A percentile compares a stretch with the other conserved stretches of the same genome.
phyloP scores from a whole-genome alignment of 1,139 yeast genomes.

The Kodamaea anthophila region DNA sequence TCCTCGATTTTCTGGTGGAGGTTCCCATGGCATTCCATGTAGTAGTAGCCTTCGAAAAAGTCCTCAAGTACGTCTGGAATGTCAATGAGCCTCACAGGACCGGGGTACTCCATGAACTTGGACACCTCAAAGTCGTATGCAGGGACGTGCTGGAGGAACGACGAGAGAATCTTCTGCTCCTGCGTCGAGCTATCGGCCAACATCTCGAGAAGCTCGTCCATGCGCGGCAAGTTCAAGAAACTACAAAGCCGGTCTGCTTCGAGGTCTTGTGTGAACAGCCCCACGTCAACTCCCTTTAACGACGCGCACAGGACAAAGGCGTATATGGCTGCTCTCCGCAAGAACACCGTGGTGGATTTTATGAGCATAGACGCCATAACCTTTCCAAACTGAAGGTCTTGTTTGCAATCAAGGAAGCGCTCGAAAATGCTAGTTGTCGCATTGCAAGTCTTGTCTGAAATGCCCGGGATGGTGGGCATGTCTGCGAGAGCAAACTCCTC shows the following conservation, averaged over 20 bases:
- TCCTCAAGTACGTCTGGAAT: constrained; percentile 66
- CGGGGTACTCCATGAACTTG: constrained; percentile 55
- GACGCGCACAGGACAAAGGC: constrained; percentile 54
- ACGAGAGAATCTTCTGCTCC: constrained; percentile 15
- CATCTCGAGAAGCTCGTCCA: constrained; percentile 9
- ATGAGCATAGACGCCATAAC: constrained; percentile 50
- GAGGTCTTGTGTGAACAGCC: constrained; percentile 8
- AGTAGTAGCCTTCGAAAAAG: constrained; percentile 57
- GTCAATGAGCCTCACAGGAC: constrained; percentile 50
- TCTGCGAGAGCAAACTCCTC: constrained; percentile 25
- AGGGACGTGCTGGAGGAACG: constrained; percentile 13
- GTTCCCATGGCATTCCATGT: constrained; percentile 36
- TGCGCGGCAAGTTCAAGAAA: constrained; percentile 46
- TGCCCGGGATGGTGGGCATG: constrained; percentile 25
- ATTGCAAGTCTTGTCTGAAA: constrained; percentile 15
- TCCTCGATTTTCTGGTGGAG: constrained; percentile 49
- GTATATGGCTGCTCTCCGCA: constrained; percentile 61
- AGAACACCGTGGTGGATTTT: constrained; percentile 57
- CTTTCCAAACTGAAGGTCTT: constrained; percentile 15
- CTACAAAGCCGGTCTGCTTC: constrained; percentile 57
- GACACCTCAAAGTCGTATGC: constrained; percentile 9
- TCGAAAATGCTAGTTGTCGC: constrained; percentile 15
- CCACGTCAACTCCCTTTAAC: constrained; percentile 30
- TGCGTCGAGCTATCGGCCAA: background rate
- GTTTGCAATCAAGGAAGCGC: constrained; percentile 5